Conservation (phyloP, 2,329 filamentous ascomycete species). For the Beauveria caledonica region DNA sequence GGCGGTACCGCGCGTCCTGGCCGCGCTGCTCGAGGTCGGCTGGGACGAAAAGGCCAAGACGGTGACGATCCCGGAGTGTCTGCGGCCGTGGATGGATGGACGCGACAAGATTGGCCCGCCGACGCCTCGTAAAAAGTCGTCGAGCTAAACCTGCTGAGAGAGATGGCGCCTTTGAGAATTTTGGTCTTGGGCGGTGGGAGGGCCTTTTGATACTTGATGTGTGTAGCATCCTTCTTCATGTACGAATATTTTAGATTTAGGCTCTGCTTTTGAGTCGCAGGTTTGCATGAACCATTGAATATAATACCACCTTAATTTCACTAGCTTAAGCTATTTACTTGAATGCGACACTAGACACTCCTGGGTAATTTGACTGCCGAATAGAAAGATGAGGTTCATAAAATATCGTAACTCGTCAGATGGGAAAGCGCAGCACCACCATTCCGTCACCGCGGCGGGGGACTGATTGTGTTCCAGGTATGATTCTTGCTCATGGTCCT, state of each 20-base stretch:
- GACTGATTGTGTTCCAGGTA: conserved; percentile 40
- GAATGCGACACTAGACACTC: background rate
- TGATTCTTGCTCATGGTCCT: conserved; percentile 48
- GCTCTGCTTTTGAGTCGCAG: background rate
- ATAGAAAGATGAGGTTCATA: background rate
- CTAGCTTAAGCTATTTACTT: background rate
- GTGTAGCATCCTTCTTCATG: background rate
- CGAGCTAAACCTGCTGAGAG: background rate
- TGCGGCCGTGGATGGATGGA: conserved; percentile 80
- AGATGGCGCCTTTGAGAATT: background rate
- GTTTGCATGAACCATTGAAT: background rate
- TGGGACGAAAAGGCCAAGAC: conserved; percentile 65
- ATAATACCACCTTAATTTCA: background rate
- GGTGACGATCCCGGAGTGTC: conserved; percentile 68
- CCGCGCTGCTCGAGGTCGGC: conserved; percentile 81
- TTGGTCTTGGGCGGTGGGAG: background rate
- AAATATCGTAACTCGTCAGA: background rate
- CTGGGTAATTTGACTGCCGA: background rate
- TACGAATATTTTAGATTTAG: conserved; percentile 1
- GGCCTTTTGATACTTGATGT: background rate
- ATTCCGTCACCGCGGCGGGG: conserved; percentile 17
- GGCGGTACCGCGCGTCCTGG: conserved; percentile 81
- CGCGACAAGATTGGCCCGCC: conserved; percentile 50
- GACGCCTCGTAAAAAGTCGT: background rate
- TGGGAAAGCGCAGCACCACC: background rate